These are phyloP conservation scores for Kodamaea ohmeri DNA, from an alignment of 1,139 yeast genomes.

Conservation along the genomic window DNA sequence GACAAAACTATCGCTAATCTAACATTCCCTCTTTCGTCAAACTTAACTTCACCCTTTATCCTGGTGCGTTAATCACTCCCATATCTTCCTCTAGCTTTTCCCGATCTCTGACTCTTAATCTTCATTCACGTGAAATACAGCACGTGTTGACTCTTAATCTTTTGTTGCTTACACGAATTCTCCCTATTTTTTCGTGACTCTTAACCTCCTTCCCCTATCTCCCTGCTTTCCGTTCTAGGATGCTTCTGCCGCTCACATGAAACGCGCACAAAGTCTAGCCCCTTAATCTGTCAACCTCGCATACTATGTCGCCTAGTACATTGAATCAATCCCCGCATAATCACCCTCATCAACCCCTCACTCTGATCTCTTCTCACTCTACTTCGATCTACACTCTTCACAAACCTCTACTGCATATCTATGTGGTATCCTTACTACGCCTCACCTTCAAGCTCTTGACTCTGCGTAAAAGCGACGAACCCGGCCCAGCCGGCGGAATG, in stretches of 20 bases:
- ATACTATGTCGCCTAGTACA: too few relatives aligned
- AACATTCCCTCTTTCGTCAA: too few relatives aligned
- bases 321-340: background rate
- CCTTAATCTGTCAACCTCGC: background rate
- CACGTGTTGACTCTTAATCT: background rate
- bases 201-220: background rate
- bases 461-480: slow-evolving; percentile 62
- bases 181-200: background rate
- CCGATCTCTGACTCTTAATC: background rate
- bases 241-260: background rate
- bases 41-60: too few relatives aligned
- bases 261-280: background rate
- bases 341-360: background rate
- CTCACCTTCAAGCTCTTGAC: slow-evolving; percentile 86
- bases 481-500: slow-evolving; percentile 15
- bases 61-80: too few relatives aligned
- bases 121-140: too few relatives aligned
- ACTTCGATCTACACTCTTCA: too few relatives aligned
- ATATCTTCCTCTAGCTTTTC: background rate
- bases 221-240: too few relatives aligned
- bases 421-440: slow-evolving; percentile 19
- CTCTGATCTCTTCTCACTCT: too few relatives aligned
- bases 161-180: too few relatives aligned
- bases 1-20: too few relatives aligned
- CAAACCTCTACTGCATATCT: too few relatives aligned